Base-by-base conservation (phyloP, 306 rosid species). In the Canavalia gladiata region DNA sequence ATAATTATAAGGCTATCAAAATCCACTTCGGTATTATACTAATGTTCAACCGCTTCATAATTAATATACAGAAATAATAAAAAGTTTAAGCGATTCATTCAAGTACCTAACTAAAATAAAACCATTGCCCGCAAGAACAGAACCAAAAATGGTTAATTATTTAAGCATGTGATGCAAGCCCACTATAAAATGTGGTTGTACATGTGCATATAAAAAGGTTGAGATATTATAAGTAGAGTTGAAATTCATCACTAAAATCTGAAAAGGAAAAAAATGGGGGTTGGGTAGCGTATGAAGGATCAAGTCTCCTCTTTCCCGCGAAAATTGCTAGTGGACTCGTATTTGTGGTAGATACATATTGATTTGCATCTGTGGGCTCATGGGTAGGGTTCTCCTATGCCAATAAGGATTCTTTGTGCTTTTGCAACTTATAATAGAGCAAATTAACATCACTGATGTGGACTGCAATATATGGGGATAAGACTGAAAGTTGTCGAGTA, bases 201-300 rank as follows among this genome's bases (percentile, higher is more conserved):
- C 6, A 52, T 6, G 11, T 54, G 4, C 60, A 51, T 34, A 18
- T 41, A 54, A 35, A 63, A 63, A 9, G 34, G 60, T 68, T 39
- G 30, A 68, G 79, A 55, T 79, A 82, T 75, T 75, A 79, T 83
- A 77, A 81, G 37, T 4, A 7, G 57, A 51, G 85, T 79, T 79
- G 85, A 86, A 82, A 18, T 25, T 72, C 8, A 74, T 34, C 49
- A 30, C 76, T 1, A 74, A 78, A 82, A 62, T 65, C 71, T 77
- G 79, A 55, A 68, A 35, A 11, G 25, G 25, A 54, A 34, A 10
- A 60, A 52, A 50, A 1, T 2, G 30, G 3, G 69, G 25, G 64
- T 78, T 83, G 47, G 84, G 71, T 83, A 80, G 82, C 87, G 87
- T 80, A 86, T 50, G 76, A 72, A 83, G 67, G 42, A 39, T 58